phyloP scores from a whole-genome alignment of 2,329 filamentous ascomycete species.

The Epichloe coenophiala region DNA sequence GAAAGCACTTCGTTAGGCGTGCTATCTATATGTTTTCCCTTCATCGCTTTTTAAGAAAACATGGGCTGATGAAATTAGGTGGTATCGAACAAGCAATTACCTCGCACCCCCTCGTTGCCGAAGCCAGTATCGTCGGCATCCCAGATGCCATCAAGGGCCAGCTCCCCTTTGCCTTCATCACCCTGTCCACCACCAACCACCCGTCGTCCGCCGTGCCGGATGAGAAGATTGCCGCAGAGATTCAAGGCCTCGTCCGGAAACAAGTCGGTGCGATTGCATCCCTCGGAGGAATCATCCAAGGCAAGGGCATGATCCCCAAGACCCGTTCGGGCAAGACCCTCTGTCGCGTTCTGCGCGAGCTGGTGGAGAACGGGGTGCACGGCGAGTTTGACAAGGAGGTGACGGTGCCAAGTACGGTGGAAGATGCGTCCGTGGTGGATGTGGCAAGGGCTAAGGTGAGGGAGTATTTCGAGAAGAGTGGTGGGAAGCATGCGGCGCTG shows the following conservation, averaged over 20 bases:
- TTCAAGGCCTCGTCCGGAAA: conserved; percentile 58
- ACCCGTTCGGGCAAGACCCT: conserved; percentile 88
- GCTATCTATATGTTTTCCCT: no score
- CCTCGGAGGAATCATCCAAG: conserved; percentile 75
- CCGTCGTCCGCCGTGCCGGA: conserved; percentile 37
- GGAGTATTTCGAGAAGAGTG: conserved; percentile 56
- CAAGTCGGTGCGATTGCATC: conserved; percentile 82
- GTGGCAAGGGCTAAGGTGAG: conserved; percentile 57
- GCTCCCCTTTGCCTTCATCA: conserved; percentile 86
- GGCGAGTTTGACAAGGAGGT: conserved; percentile 62
- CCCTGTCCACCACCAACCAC: conserved; percentile 32
- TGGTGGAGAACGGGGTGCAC: conserved; percentile 69
- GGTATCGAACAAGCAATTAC: conserved; percentile 86
- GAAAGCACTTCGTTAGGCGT: no score
- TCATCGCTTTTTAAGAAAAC: background rate
- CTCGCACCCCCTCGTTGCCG: conserved; percentile 66
- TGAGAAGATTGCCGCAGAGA: conserved; percentile 36
- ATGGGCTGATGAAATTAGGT: conserved; percentile 32
- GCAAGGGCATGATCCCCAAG: conserved; percentile 78
- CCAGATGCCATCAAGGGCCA: conserved; percentile 82
- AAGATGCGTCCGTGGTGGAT: conserved; percentile 63
- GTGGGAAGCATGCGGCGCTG: conserved; percentile 26
- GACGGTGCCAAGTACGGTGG: conserved; percentile 69
- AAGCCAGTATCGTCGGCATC: conserved; percentile 76
- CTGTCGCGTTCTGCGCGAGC: conserved; percentile 64